Base-by-base conservation (phyloP, 1,139 yeast species). In the Yamadazyma friedrichii region DNA sequence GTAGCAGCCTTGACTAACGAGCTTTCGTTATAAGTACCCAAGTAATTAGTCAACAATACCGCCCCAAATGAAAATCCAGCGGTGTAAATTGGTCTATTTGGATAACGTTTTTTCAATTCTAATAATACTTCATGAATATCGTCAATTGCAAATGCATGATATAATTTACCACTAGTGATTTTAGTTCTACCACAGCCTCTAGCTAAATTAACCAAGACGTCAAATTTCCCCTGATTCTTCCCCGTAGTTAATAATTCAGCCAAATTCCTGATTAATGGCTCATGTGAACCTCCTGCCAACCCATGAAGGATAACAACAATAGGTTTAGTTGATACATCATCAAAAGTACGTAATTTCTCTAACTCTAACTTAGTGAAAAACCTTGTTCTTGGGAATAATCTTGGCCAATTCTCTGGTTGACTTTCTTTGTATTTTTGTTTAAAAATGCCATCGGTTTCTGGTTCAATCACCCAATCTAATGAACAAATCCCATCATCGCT, bases 61-160 rank as follows among this genome's bases (percentile, higher is more conserved):
- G 88, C 93, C n/a, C 98, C 98, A 51, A 91, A 82, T 9, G 96
- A 87, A 57, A 84, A 85, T 1, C 97, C 97, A 13, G 80, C 83
- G 1, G 84, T 76, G 59, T 80, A 88, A 31, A 91, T 69, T 29
- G 86, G 84, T 50, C 96, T 76, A 40, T 75, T 67, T 11, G 97
- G 96, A 59, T 76, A 82, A 41, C 74, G 67, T 39, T 55, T 50
- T 46, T 74, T 72, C 52, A 88, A 70, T 39, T 74, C 73, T 33
- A 77, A 64, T 29, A 81, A 56, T 25, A 81, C 80, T 45, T 77
- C 80, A 46, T 84, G 74, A 31, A 89, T 59, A 61, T 91, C 98
- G 35, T 74, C 79, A 2, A 91, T 83, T 61, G 89, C 80, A 32
- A 79, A 67, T 1, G 87, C 97, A 51, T 82, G 79, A 65, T 86